Conservation (phyloP, 345 rosid species). For the Euclidium syriacum region DNA sequence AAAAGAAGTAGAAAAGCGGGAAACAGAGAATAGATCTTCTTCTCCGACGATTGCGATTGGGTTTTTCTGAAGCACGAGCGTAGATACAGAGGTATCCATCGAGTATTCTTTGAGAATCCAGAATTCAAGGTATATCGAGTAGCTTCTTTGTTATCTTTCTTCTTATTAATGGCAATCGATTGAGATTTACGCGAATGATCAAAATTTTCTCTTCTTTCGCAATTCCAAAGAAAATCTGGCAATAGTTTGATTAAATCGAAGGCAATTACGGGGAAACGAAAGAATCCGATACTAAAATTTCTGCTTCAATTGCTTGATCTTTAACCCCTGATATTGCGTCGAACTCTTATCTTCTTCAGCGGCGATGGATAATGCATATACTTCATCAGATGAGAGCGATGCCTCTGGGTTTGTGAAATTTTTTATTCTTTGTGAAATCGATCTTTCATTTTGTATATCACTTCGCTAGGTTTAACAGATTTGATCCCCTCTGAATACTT, state of each 20-base stretch:
- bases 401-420: not conserved
- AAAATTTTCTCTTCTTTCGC: too few species aligned
- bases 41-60: conserved; percentile 8
- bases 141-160: not conserved
- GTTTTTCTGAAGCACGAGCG: not conserved
- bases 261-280: too few species aligned
- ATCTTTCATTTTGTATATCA: not conserved
- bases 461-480: not conserved
- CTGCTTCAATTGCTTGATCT: not conserved
- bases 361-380: not conserved
- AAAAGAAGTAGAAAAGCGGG: conserved; percentile 7
- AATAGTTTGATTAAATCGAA: not conserved
- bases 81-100: too few species aligned
- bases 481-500: not conserved
- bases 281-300: too few species aligned
- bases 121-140: not conserved
- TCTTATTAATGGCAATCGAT: not conserved
- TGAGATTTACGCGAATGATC: not conserved
- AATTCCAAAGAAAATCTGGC: not conserved
- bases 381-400: not conserved
- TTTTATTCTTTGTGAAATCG: not conserved
- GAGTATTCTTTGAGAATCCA: not conserved
- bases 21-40: conserved; percentile 2
- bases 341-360: not conserved
- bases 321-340: not conserved